Percentiles rank a stretch among this genome's conserved stretches.
phyloP scores from a whole-genome alignment of 108 stramenopile species.

The Cyclotella cryptica region DNA sequence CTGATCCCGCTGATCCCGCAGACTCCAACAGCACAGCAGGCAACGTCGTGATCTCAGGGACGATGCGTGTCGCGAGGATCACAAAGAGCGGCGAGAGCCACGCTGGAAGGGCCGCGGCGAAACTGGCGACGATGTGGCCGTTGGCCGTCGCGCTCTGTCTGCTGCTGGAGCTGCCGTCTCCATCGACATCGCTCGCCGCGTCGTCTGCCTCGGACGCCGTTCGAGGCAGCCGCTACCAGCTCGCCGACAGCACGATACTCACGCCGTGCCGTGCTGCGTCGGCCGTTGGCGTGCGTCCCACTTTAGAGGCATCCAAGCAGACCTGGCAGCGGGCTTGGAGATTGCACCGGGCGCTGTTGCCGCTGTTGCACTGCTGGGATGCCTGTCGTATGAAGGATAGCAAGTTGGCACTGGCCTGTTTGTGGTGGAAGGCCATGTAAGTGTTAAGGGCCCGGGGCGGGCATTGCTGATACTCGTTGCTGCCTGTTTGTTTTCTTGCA shows the following conservation, averaged over 20 bases:
- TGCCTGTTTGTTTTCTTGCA: too few relatives aligned
- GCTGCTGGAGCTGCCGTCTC: not conserved
- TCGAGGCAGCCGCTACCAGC: not conserved
- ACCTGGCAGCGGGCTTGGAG: slow-evolving; percentile 71
- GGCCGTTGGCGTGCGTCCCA: slow-evolving; percentile 49
- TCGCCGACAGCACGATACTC: slow-evolving; percentile 45
- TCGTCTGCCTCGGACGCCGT: not conserved
- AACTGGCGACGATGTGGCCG: too few relatives aligned
- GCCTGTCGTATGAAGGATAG: slow-evolving; percentile 58
- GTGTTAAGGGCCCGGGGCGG: too few relatives aligned
- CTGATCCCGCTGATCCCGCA: too few relatives aligned
- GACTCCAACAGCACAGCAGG: too few relatives aligned
- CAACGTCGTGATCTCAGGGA: too few relatives aligned
- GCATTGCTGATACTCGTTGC: too few relatives aligned
- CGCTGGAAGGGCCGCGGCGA: too few relatives aligned
- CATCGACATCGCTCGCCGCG: not conserved
- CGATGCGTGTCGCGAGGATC: too few relatives aligned
- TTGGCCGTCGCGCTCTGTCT: too few relatives aligned
- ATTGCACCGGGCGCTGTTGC: slow-evolving; percentile 48
- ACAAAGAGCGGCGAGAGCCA: too few relatives aligned
- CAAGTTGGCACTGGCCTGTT: slow-evolving; percentile 57
- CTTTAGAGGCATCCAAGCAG: slow-evolving; percentile 43
- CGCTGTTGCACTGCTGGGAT: slow-evolving; percentile 60
- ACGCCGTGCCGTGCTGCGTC: slow-evolving; percentile 40
- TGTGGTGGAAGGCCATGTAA: slow-evolving; percentile 81